Evolutionary conservation across 1,284 basidiomycete species (phyloP).

Genomic region (Marasmius oreades): DNA sequence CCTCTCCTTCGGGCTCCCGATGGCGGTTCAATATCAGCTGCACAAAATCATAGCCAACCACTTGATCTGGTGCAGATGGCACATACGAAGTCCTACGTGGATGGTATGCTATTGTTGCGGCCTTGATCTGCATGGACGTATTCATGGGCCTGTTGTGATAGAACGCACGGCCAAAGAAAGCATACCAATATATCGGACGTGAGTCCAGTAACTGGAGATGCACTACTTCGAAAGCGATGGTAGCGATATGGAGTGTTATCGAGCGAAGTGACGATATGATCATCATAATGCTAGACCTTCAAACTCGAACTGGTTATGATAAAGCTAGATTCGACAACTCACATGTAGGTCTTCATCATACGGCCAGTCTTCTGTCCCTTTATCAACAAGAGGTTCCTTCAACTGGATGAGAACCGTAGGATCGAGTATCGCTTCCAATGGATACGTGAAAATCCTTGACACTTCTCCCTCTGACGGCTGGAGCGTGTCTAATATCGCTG

Average conservation of each 20-base stretch:
- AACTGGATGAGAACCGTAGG: background rate
- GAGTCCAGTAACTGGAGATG: conserved; percentile 78
- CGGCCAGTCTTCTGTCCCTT: conserved; percentile 72
- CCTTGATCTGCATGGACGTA: background rate
- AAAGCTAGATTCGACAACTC: conserved; percentile 8
- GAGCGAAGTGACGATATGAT: conserved; percentile 45
- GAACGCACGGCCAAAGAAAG: background rate
- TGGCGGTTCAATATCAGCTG: background rate
- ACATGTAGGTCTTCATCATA: conserved; percentile 70
- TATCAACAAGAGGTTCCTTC: conserved; percentile 46
- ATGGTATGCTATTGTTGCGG: background rate
- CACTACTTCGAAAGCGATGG: conserved; percentile 73
- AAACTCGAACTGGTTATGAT: background rate
- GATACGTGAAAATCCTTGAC: conserved; percentile 11
- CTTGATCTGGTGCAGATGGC: background rate
- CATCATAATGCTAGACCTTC: conserved; percentile 47
- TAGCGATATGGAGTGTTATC: conserved; percentile 55
- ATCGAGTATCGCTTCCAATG: conserved; percentile 10
- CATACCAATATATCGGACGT: conserved; percentile 79
- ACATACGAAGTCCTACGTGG: background rate
- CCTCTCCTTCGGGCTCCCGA: background rate
- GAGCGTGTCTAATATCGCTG: background rate
- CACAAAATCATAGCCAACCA: background rate
- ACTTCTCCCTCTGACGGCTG: conserved; percentile 8
- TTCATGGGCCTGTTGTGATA: no score